Percentiles rank a stretch among this genome's conserved stretches.
These are phyloP conservation scores for Plasmodium gallinaceum DNA, from an alignment of 169 alveolate genomes.

Conservation along the genomic window DNA sequence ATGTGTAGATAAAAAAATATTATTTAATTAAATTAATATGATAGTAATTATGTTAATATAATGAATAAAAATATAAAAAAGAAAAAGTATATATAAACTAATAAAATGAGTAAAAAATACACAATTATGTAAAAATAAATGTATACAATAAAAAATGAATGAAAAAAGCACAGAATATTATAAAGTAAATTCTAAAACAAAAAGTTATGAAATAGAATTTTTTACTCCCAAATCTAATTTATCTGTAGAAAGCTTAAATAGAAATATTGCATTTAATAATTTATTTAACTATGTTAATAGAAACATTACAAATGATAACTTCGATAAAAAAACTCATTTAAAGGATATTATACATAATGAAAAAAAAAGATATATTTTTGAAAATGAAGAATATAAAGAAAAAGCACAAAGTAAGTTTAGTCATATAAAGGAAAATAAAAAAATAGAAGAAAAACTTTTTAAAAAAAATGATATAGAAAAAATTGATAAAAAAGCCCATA, in stretches of 20 bases:
- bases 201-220: slow-evolving; percentile 33
- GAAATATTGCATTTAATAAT: slow-evolving; percentile 36
- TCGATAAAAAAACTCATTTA: slow-evolving; percentile 10
- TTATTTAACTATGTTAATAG: slow-evolving; percentile 50
- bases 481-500: slow-evolving; percentile 1
- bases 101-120: not conserved
- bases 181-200: slow-evolving; percentile 18
- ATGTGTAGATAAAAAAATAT: not conserved
- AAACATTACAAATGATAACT: not conserved
- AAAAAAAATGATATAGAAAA: not conserved
- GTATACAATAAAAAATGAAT: slow-evolving; percentile 6
- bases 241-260: slow-evolving; percentile 39
- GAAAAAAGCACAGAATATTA: slow-evolving; percentile 2
- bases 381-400: not conserved
- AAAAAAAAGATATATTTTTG: not conserved
- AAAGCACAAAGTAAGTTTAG: not conserved
- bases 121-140: not conserved
- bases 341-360: not conserved
- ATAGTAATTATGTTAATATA: not conserved
- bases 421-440: slow-evolving; percentile 11
- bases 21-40: too few species aligned
- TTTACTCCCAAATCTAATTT: slow-evolving; percentile 66
- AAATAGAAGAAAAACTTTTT: not conserved
- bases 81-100: not conserved
- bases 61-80: slow-evolving; percentile 2